These are phyloP conservation scores for Collybia sp. DNA, from an alignment of 768 basidiomycete genomes.

Conservation along the genomic window DNA sequence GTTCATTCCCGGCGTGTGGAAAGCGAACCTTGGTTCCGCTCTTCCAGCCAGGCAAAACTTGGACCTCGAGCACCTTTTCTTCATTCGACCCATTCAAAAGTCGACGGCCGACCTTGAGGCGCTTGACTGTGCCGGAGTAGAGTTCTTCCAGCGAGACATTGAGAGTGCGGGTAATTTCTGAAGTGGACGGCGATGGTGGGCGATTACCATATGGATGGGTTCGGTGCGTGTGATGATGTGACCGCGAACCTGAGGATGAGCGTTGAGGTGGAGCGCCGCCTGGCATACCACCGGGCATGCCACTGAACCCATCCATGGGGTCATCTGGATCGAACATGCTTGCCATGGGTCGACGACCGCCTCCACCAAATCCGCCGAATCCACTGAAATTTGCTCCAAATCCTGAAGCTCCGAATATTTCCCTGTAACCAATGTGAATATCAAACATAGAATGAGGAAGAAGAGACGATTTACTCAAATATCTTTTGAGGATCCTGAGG, in stretches of 20 bases:
- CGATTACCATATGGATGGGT: constrained; percentile 19
- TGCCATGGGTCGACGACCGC: constrained; percentile 17
- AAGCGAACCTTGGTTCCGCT: constrained; percentile 93
- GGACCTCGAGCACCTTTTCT: constrained; percentile 82
- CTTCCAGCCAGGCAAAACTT: constrained; percentile 90
- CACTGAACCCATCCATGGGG: constrained; percentile 39
- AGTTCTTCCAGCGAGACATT: constrained; percentile 85
- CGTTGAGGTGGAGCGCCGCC: constrained; percentile 40
- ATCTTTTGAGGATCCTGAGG: constrained; percentile 84
- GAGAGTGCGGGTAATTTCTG: constrained; percentile 77
- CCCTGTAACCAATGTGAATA: constrained; percentile 27
- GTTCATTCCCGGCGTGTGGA: constrained; percentile 82
- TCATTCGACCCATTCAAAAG: constrained; percentile 71
- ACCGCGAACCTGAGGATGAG: constrained; percentile 10
- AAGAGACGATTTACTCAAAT: constrained; percentile 66
- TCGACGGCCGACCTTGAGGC: constrained; percentile 79
- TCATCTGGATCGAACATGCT: constrained; percentile 39
- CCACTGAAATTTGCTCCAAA: constrained; percentile 23
- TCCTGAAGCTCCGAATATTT: constrained; percentile 45
- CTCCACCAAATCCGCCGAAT: constrained; percentile 30
- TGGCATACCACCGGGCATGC: constrained; percentile 58
- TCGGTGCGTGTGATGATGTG: constrained; percentile 6
- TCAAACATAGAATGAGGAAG: background rate
- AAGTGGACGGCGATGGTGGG: constrained; percentile 26
- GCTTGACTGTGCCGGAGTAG: constrained; percentile 81